Percentiles rank a stretch among this genome's conserved stretches.
Conservation (phyloP, 2,329 filamentous ascomycete species). For the Penicillium italicum region DNA sequence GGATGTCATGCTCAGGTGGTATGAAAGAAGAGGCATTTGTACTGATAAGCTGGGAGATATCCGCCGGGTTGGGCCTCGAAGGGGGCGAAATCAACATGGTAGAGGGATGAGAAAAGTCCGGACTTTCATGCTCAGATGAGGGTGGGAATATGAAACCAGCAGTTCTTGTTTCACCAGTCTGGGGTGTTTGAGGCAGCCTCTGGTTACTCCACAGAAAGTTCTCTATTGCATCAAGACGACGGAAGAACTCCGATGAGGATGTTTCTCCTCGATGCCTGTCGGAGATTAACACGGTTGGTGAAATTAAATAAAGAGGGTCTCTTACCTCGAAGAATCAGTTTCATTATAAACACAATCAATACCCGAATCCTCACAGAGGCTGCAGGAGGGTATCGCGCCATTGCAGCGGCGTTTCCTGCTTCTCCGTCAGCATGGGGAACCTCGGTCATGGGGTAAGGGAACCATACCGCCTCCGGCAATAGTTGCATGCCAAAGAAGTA, state of each 20-base stretch:
- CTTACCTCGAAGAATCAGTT: not conserved
- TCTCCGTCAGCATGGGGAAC: not conserved
- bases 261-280: constrained; percentile 1
- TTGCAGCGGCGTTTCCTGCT: constrained; percentile 8
- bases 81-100: constrained; percentile 2
- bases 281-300: not conserved
- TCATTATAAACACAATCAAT: constrained; percentile 7
- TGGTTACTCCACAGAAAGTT: not conserved
- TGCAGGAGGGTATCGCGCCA: constrained; percentile 2
- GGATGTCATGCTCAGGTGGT: constrained; percentile 5
- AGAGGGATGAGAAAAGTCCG: not conserved
- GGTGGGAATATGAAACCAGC: not conserved
- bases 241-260: constrained; percentile 4
- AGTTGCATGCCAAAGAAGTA: constrained; percentile 2
- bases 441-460: not conserved
- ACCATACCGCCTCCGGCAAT: constrained; percentile 1
- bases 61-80: not conserved
- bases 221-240: constrained; percentile 7
- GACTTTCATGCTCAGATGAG: not conserved
- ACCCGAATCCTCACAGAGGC: constrained; percentile 5
- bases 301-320: too few species aligned
- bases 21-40: constrained; percentile 1
- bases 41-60: constrained; percentile 5
- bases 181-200: constrained; percentile 3
- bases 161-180: constrained; percentile 1